Percentiles rank a stretch among this genome's conserved stretches.
Conservation (phyloP, 192 early-diverging fungal species). For the Geranomyces michiganensis region DNA sequence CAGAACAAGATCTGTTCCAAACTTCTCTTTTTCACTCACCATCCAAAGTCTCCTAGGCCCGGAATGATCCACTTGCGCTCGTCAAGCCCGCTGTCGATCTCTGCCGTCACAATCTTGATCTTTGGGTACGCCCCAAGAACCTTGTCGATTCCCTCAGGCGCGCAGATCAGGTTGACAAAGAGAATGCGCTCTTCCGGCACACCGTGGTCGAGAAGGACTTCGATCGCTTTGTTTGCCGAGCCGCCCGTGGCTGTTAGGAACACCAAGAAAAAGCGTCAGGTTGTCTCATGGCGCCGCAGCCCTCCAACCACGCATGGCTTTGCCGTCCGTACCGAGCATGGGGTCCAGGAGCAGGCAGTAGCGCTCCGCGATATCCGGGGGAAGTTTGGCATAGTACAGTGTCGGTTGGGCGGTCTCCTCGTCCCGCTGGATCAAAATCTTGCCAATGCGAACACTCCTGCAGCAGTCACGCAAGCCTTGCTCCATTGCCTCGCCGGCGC, state of each 20-base stretch:
- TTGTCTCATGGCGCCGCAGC: no score
- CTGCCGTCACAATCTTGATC: constrained; percentile 86
- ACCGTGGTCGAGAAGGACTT: constrained; percentile 82
- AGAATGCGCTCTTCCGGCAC: constrained; percentile 81
- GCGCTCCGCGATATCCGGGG: constrained; percentile 79
- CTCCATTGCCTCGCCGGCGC: constrained; percentile 92
- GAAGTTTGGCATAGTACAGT: constrained; percentile 92
- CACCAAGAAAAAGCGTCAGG: background rate
- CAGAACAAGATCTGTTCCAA: background rate
- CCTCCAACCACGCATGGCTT: background rate
- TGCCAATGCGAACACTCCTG: constrained; percentile 88
- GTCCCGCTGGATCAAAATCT: constrained; percentile 94
- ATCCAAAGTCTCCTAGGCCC: constrained; percentile 91
- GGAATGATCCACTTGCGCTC: constrained; percentile 86
- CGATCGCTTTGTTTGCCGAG: constrained; percentile 88
- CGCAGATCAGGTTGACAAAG: constrained; percentile 88
- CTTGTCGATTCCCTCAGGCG: constrained; percentile 80
- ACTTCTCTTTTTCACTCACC: constrained; percentile 28
- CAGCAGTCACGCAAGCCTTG: constrained; percentile 83
- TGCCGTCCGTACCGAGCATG: constrained; percentile 74
- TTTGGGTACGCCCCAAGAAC: constrained; percentile 73
- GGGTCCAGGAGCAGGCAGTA: constrained; percentile 85
- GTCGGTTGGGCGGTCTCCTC: constrained; percentile 86
- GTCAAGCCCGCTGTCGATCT: constrained; percentile 82
- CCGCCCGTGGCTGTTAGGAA: constrained; percentile 79